Evolutionary conservation across 371 early-diverging fungal genomes (phyloP).

Genomic region (Actinomucor elegans): DNA sequence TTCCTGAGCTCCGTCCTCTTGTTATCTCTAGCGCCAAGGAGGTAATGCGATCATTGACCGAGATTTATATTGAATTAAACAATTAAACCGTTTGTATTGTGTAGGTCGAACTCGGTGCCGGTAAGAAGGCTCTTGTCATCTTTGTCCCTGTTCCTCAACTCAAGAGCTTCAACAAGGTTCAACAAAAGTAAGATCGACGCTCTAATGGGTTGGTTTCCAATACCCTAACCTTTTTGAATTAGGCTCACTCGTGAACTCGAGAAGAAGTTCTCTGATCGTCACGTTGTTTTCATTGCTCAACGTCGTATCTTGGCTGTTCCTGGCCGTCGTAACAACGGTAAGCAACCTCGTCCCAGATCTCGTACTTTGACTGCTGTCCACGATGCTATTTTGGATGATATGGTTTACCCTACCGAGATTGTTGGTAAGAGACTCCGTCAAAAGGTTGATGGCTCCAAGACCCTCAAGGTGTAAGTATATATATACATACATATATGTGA

Average conservation of each 20-base stretch:
- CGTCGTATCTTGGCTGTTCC: slow-evolving; percentile 94
- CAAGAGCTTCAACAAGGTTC: slow-evolving; percentile 93
- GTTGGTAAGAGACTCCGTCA: slow-evolving; percentile 96
- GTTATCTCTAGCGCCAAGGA: slow-evolving; percentile 92
- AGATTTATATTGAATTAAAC: background rate
- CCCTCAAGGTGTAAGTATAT: slow-evolving; percentile 84
- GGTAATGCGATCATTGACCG: slow-evolving; percentile 46
- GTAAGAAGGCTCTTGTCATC: slow-evolving; percentile 92
- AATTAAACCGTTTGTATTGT: background rate
- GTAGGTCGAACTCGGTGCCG: slow-evolving; percentile 86
- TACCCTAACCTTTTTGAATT: no score
- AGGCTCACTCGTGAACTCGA: slow-evolving; percentile 95
- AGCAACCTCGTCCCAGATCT: slow-evolving; percentile 91
- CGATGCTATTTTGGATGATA: slow-evolving; percentile 92
- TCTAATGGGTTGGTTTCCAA: no score
- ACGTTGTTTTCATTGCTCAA: slow-evolving; percentile 93
- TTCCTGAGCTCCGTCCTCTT: slow-evolving; percentile 88
- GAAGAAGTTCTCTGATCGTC: slow-evolving; percentile 98
- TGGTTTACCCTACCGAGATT: slow-evolving; percentile 97
- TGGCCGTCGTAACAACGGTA: slow-evolving; percentile 78
- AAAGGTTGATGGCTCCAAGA: slow-evolving; percentile 89
- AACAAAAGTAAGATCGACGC: slow-evolving; percentile 72
- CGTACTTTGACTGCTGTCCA: slow-evolving; percentile 96
- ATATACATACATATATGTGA: background rate
- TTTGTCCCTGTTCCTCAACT: slow-evolving; percentile 93